These are phyloP conservation scores for Fraxinus nigra DNA, from an alignment of 305 asterid genomes.

Conservation along the genomic window DNA sequence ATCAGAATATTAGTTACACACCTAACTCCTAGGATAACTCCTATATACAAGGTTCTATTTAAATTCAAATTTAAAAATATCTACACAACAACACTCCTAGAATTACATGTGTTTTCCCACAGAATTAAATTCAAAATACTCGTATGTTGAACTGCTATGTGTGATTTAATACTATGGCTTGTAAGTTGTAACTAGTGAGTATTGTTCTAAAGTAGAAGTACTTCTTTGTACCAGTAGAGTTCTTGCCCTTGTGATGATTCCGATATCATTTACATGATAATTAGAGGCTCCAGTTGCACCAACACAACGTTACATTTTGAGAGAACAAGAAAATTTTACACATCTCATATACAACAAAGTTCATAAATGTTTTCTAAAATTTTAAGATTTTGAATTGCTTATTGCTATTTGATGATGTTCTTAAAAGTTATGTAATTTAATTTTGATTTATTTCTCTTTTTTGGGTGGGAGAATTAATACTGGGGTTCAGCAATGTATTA, in stretches of 20 bases:
- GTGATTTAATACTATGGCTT: neutral
- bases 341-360: neutral
- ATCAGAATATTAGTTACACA: too few relatives aligned
- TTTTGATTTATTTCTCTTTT: neutral
- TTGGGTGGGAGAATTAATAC: neutral
- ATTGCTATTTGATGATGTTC: neutral
- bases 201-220: neutral
- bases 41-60: too few relatives aligned
- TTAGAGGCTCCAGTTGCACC: neutral
- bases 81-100: too few relatives aligned
- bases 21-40: too few relatives aligned
- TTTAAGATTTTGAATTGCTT: slow-evolving; percentile 6
- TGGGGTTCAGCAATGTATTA: slow-evolving; percentile 11
- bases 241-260: neutral
- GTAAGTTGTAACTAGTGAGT: neutral
- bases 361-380: neutral
- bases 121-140: neutral
- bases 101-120: too few relatives aligned
- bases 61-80: too few relatives aligned
- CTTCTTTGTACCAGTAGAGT: neutral
- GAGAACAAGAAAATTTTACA: neutral
- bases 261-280: neutral
- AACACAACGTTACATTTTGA: neutral
- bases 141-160: neutral
- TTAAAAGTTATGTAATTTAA: neutral